Conservation (phyloP, 108 stramenopile genomes). For the Cyclotella baltica region DNA sequence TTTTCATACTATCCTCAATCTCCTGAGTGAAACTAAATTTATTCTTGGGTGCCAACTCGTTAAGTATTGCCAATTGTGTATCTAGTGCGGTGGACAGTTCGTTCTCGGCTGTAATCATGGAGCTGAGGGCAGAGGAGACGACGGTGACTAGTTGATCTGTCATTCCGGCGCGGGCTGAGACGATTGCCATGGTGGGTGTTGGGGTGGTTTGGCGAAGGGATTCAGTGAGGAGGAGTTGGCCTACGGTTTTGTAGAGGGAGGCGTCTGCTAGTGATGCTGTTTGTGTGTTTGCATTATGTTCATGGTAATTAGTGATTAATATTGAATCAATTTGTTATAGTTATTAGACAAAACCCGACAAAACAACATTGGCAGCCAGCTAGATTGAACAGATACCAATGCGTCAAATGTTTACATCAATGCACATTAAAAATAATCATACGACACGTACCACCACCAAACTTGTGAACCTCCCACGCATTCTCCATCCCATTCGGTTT, state of each 20-base stretch:
- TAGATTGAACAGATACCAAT: too few relatives aligned
- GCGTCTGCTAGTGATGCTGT: constrained; percentile 67
- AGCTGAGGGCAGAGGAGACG: constrained; percentile 66
- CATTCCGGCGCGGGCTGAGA: constrained; percentile 89
- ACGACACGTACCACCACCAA: constrained; percentile 27
- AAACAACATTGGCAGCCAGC: too few relatives aligned
- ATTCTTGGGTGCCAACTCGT: constrained; percentile 59
- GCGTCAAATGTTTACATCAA: too few relatives aligned
- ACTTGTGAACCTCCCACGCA: constrained; percentile 46
- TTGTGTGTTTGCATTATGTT: not conserved
- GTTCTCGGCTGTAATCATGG: constrained; percentile 57
- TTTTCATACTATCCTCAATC: constrained; percentile 60
- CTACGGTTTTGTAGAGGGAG: constrained; percentile 67
- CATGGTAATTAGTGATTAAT: too few relatives aligned
- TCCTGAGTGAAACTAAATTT: constrained; percentile 53
- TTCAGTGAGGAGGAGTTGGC: constrained; percentile 69
- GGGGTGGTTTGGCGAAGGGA: constrained; percentile 50
- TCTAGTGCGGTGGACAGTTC: constrained; percentile 55
- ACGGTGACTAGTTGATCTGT: constrained; percentile 74
- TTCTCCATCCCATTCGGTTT: constrained; percentile 14
- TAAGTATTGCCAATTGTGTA: constrained; percentile 48
- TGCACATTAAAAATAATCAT: too few relatives aligned
- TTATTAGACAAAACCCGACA: too few relatives aligned
- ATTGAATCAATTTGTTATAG: too few relatives aligned
- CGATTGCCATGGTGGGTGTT: constrained; percentile 84